Evolutionary conservation across 352 stramenopile genomes (phyloP).

Genomic region (Thraustotheca clavata): DNA sequence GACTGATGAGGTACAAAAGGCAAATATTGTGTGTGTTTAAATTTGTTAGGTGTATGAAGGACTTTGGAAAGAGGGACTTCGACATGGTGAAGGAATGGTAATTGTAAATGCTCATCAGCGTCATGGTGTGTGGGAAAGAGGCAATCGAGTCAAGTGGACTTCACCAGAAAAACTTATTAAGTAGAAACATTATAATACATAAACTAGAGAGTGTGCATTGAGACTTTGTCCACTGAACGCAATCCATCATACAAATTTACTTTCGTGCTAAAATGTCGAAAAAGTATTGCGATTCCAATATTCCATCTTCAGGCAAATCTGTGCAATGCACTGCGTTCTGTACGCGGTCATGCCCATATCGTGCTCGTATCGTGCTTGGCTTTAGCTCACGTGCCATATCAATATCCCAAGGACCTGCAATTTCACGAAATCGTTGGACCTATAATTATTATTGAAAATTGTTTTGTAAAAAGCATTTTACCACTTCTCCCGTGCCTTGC

Average conservation of each 20-base stretch:
- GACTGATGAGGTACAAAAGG: constrained; percentile 9
- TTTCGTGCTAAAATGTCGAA: constrained; percentile 85
- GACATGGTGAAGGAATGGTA: constrained; percentile 48
- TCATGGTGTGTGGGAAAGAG: constrained; percentile 48
- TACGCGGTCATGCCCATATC: constrained; percentile 82
- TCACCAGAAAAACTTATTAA: constrained; percentile 39
- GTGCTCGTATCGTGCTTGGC: constrained; percentile 81
- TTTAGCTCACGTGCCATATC: constrained; percentile 90
- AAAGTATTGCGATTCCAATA: constrained; percentile 89
- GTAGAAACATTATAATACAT: not conserved
- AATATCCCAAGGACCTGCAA: constrained; percentile 85
- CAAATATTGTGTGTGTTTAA: not conserved
- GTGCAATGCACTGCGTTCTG: constrained; percentile 91
- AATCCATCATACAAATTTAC: not conserved
- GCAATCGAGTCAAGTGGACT: constrained; percentile 54
- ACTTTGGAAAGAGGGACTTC: constrained; percentile 39
- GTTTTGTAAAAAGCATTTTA: not conserved
- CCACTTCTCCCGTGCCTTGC: constrained; percentile 38
- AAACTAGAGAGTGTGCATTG: not conserved
- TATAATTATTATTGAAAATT: not conserved
- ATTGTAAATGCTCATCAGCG: constrained; percentile 36
- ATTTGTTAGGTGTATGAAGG: constrained; percentile 52
- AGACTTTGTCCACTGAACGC: not conserved
- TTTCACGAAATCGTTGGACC: constrained; percentile 50
- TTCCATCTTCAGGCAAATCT: constrained; percentile 85